These are phyloP conservation scores for Globisporangium heterothallicum DNA, from an alignment of 352 stramenopile genomes.

Conservation along the genomic window DNA sequence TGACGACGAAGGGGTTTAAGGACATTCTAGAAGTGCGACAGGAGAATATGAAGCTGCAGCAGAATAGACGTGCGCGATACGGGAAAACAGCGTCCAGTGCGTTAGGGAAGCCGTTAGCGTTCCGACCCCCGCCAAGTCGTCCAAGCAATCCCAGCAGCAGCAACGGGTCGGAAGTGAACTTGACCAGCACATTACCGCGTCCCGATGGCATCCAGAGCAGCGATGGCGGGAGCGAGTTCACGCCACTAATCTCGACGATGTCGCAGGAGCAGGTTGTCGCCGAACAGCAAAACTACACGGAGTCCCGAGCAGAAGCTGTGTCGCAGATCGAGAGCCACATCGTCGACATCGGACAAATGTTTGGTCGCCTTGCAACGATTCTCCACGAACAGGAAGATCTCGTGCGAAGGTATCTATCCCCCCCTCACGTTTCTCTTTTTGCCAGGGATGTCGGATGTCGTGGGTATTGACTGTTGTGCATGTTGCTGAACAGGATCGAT, in stretches of 20 bases:
- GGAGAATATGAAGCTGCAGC: conserved; percentile 84
- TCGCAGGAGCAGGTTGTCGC: conserved; percentile 71
- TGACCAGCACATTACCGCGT: conserved; percentile 50
- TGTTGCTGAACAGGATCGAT: conserved; percentile 57
- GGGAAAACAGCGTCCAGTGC: conserved; percentile 67
- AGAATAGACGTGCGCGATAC: conserved; percentile 71
- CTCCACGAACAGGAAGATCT: conserved; percentile 82
- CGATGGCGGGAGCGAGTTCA: conserved; percentile 34
- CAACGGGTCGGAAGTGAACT: conserved; percentile 34
- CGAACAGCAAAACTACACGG: conserved; percentile 75
- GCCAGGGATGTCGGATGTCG: not conserved
- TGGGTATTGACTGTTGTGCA: conserved; percentile 10
- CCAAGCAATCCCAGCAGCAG: conserved; percentile 17
- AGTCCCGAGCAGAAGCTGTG: conserved; percentile 66
- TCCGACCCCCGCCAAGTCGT: conserved; percentile 28
- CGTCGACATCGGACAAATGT: conserved; percentile 82
- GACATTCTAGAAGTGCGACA: conserved; percentile 83
- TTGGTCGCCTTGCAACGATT: conserved; percentile 69
- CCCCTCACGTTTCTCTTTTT: not conserved
- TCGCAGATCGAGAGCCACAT: conserved; percentile 86
- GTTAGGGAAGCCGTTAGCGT: conserved; percentile 70
- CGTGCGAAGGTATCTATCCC: conserved; percentile 52
- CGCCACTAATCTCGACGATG: conserved; percentile 68
- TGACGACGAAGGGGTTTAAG: conserved; percentile 76
- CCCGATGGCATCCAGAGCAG: conserved; percentile 41